A percentile compares a stretch with the other conserved stretches of the same genome.
These are phyloP conservation scores for Coemansia sp. DNA, from an alignment of 192 early-diverging fungal species.

Conservation along the genomic window DNA sequence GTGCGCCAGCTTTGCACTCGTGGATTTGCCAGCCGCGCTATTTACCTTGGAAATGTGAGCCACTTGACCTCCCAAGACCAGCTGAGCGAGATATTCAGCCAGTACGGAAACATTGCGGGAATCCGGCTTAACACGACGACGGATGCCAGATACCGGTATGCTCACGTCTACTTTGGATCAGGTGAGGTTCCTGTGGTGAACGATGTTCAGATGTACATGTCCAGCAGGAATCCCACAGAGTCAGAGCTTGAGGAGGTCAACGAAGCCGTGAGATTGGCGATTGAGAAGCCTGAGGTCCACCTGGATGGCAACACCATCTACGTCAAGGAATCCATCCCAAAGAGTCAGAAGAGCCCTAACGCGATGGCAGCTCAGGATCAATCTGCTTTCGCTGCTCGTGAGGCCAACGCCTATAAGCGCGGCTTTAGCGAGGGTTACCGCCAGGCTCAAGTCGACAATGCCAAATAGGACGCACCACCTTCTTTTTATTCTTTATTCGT, in stretches of 20 bases:
- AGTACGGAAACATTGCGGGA: conserved; percentile 29
- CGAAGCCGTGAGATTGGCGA: conserved; percentile 7
- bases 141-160: conserved; percentile 14
- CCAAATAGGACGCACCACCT: neutral
- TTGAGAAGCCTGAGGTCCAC: neutral
- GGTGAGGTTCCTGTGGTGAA: conserved; percentile 23
- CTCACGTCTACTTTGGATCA: conserved; percentile 39
- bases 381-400: neutral
- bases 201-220: conserved; percentile 14
- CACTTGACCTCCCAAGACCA: neutral
- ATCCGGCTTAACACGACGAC: conserved; percentile 18
- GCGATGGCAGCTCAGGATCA: neutral
- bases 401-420: conserved; percentile 15
- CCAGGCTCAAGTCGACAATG: conserved; percentile 24
- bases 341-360: neutral
- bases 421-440: conserved; percentile 41
- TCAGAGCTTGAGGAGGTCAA: conserved; percentile 13
- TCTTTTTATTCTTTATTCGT: no score
- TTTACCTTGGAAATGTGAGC: conserved; percentile 38
- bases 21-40: conserved; percentile 15
- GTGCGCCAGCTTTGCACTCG: conserved; percentile 16
- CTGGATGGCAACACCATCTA: conserved; percentile 16
- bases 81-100: conserved; percentile 24
- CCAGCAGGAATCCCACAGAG: conserved; percentile 7
- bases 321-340: conserved; percentile 4